A percentile compares a stretch with the other conserved stretches of the same genome.
These are phyloP conservation scores for Aureobasidium melanogenum DNA, from an alignment of 2,329 filamentous ascomycete genomes.

Conservation along the genomic window DNA sequence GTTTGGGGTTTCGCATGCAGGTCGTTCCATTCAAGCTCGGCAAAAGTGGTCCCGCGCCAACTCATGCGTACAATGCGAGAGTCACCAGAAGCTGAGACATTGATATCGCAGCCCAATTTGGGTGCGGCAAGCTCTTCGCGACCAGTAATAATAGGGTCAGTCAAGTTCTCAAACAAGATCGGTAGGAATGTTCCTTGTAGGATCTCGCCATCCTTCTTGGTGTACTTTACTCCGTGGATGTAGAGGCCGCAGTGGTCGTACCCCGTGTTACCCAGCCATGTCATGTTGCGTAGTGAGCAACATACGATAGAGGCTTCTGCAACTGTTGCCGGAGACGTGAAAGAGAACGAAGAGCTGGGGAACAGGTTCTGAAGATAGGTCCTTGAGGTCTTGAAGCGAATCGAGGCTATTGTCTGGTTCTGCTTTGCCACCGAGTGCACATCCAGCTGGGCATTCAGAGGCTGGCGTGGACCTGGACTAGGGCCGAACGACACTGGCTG, in stretches of 20 bases:
- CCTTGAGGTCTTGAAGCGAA: conserved; percentile 33
- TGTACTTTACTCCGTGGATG: conserved; percentile 52
- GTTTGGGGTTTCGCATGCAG: conserved; percentile 14
- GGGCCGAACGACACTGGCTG: conserved; percentile 35
- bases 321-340: conserved; percentile 29
- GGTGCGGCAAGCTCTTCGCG: conserved; percentile 53
- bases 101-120: conserved; percentile 31
- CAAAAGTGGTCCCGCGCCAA: conserved; percentile 30
- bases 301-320: conserved; percentile 31
- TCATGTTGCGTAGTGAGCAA: conserved; percentile 38
- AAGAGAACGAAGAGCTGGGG: conserved; percentile 28
- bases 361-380: conserved; percentile 35
- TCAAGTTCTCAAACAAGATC: conserved; percentile 47
- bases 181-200: conserved; percentile 46
- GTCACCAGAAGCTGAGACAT: conserved; percentile 15
- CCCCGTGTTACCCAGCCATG: conserved; percentile 51
- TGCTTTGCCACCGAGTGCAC: conserved; percentile 13
- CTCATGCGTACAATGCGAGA: conserved; percentile 17
- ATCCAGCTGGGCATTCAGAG: conserved; percentile 13
- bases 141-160: conserved; percentile 50
- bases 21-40: conserved; percentile 22
- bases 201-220: conserved; percentile 37
- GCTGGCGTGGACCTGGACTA: conserved; percentile 31
- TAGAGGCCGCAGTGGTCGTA: conserved; percentile 51
- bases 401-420: conserved; percentile 26